Evolutionary conservation across 257 asterid species (phyloP), one percentile per base, ranked within the genome.

Genomic region (Lycium barbarum): DNA sequence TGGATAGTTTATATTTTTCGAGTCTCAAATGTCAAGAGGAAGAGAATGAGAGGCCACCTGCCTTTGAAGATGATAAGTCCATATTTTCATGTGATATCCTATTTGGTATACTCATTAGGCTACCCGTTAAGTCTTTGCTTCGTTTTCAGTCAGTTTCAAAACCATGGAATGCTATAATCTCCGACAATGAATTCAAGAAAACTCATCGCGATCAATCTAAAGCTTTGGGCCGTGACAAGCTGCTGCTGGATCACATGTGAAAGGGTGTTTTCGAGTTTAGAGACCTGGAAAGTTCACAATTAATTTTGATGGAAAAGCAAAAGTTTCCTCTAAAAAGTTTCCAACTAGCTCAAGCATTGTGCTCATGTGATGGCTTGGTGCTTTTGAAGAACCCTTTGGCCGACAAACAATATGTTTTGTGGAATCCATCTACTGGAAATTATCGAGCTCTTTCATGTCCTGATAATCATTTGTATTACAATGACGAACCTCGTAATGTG

Each of bases 1-100:
- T 67, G 74, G 74, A 67, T 67, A 67, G 12, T 67, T 67, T 35
- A 36, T 35, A 67, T 67, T 67, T 26, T 65, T 43, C 74, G 7
- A 14, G 49, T 14, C 74, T 67, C 11, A 67, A 38, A 33, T 13
- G 9, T 36, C 43, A 33, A 2, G 73, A 11, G n/a, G 3, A 36
- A 65, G 72, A 65, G 43, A 10, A 55, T 13, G n/a, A 49, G 7
- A 49, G 54, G 43, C 5, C 5, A 49, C 54, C 54, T 6, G 54
- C 54, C 54, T 49, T 49, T 49, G 54, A 49, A 49, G 54, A 49
- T 49, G 54, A 49, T 49, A 7, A 49, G 54, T 49, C 54, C 54
- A 49, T 49, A 3, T 7, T 49, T 49, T 9, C 54, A 3, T 49
- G 11, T 49, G 11, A 6, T 7, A 49, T 49, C 54, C 11, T 49